These are phyloP conservation scores for Ensete ventricosum DNA, from an alignment of 176 grass and related monocot species.

Conservation along the genomic window DNA sequence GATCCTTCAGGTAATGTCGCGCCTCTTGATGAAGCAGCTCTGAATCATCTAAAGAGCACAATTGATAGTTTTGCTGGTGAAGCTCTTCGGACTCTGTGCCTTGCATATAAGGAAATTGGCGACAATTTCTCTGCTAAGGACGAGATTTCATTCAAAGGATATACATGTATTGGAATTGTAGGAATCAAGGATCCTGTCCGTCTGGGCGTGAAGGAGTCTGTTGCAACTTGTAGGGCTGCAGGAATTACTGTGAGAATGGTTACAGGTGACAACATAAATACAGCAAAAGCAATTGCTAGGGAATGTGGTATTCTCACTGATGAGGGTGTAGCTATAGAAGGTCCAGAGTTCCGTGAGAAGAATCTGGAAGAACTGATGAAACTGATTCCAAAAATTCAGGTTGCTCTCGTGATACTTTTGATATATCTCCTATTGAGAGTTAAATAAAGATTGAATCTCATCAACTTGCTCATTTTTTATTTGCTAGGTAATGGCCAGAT, in stretches of 20 bases:
- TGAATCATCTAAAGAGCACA: background rate
- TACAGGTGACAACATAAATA: constrained; percentile 16
- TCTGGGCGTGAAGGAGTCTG: constrained; percentile 16
- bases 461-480: background rate
- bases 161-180: constrained; percentile 18
- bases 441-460: background rate
- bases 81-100: constrained; percentile 16
- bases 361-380: background rate
- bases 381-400: constrained; percentile 17
- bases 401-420: background rate
- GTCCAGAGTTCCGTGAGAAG: constrained; percentile 14
- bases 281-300: constrained; percentile 21
- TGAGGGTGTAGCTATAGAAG: constrained; percentile 13
- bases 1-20: constrained; percentile 10
- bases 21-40: constrained; percentile 10
- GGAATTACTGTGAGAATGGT: constrained; percentile 19
- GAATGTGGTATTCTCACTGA: constrained; percentile 20
- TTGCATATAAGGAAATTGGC: constrained; percentile 14
- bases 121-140: background rate
- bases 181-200: constrained; percentile 19
- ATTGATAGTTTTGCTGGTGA: constrained; percentile 11
- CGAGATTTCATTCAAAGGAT: constrained; percentile 1
- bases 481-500: constrained; percentile 16
- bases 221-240: constrained; percentile 11
- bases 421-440: background rate